These are phyloP conservation scores for Tausonia pullulans DNA, from an alignment of 1,284 basidiomycete species.

Conservation along the genomic window DNA sequence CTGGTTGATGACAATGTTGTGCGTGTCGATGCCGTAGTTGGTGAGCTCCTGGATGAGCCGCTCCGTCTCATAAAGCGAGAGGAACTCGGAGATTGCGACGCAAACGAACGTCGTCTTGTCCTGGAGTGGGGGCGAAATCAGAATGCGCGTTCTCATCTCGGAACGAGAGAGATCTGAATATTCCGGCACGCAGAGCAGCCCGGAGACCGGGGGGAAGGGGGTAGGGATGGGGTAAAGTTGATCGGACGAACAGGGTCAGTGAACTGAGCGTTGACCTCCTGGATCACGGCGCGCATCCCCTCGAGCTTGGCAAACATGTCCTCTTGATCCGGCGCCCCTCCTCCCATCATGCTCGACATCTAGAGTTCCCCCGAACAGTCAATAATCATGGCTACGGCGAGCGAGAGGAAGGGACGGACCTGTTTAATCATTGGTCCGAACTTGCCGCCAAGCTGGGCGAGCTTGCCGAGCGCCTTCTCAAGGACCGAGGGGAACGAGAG, in stretches of 20 bases:
- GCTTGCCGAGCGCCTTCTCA: conserved; percentile 92
- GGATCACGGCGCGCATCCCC: conserved; percentile 91
- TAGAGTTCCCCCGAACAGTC: conserved; percentile 27
- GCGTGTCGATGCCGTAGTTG: conserved; percentile 93
- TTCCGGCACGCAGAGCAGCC: background rate
- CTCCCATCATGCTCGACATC: conserved; percentile 94
- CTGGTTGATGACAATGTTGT: conserved; percentile 98
- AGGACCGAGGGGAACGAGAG: conserved; percentile 95
- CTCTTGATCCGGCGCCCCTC: conserved; percentile 69
- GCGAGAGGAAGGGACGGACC: conserved; percentile 35
- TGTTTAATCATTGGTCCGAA: conserved; percentile 97
- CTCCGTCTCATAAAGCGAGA: conserved; percentile 97
- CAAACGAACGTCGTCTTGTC: conserved; percentile 98
- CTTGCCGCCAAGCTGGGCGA: conserved; percentile 77
- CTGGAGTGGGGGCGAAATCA: conserved; percentile 34
- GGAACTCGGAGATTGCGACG: conserved; percentile 96
- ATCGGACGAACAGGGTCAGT: conserved; percentile 66
- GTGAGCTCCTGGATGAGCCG: conserved; percentile 94
- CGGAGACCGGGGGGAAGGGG: background rate
- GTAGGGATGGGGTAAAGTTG: too few relatives aligned
- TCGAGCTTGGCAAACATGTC: conserved; percentile 99
- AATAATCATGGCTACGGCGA: background rate
- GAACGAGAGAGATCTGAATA: background rate
- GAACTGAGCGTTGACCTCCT: conserved; percentile 98
- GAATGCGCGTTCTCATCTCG: too few relatives aligned